Percentiles rank a stretch among this genome's conserved stretches.
Evolutionary conservation across 202 grass and related monocot species (phyloP).

Genomic region (Thinopyrum obtusiflorum): DNA sequence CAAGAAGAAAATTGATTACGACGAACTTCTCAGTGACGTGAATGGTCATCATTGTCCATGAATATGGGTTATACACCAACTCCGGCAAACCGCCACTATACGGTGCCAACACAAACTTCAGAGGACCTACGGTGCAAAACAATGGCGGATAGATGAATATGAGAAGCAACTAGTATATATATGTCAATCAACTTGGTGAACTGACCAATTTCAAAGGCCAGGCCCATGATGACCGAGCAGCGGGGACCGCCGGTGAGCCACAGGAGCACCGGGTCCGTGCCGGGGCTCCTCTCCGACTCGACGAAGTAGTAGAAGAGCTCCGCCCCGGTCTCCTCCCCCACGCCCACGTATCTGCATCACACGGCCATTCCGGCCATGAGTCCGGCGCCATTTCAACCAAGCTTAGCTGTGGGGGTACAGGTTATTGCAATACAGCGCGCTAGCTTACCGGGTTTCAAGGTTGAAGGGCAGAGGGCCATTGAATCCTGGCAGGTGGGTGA

Average conservation of each 20-base stretch:
- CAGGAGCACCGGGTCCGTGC: conserved; percentile 29
- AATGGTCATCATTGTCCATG: conserved; percentile 21
- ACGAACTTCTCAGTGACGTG: background rate
- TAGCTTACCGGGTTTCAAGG: conserved; percentile 51
- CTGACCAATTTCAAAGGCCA: conserved; percentile 36
- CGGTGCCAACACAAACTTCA: conserved; percentile 13
- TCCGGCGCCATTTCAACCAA: background rate
- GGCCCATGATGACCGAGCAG: conserved; percentile 37
- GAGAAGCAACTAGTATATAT: background rate
- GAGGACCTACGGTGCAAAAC: conserved; percentile 24
- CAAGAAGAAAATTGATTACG: background rate
- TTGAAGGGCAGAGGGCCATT: conserved; percentile 61
- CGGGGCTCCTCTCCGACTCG: conserved; percentile 46
- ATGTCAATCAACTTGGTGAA: background rate
- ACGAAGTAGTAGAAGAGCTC: conserved; percentile 80
- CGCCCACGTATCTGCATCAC: conserved; percentile 37
- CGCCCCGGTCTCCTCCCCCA: conserved; percentile 44
- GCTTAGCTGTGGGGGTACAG: background rate
- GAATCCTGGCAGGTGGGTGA: conserved; percentile 56
- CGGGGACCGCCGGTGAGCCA: conserved; percentile 45
- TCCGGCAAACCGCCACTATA: conserved; percentile 41
- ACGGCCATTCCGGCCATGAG: background rate
- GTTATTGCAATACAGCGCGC: too few relatives aligned
- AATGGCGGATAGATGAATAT: background rate
- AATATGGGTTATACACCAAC: conserved; percentile 19